A percentile compares a stretch with the other conserved stretches of the same genome.
These are phyloP conservation scores for Dovyalis caffra DNA, from an alignment of 345 rosid genomes.

Conservation along the genomic window DNA sequence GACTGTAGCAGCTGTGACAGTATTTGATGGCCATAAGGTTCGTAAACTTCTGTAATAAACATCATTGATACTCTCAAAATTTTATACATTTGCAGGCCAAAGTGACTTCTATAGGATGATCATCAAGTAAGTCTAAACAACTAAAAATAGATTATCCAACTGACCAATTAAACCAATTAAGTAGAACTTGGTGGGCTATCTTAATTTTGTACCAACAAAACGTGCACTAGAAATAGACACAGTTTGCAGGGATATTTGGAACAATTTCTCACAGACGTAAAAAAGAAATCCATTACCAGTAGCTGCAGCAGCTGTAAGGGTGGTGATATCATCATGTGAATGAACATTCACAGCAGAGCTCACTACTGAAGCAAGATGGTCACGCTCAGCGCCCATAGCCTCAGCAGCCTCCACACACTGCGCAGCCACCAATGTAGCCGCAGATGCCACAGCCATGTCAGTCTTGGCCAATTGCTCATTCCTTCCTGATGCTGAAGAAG, in stretches of 20 bases:
- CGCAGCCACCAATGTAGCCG: constrained; percentile 91
- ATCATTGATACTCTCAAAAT: neutral
- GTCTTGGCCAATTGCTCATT: constrained; percentile 68
- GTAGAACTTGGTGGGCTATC: neutral
- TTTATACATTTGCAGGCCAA: neutral
- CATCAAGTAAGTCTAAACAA: neutral
- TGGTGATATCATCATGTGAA: constrained; percentile 77
- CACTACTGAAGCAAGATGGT: constrained; percentile 70
- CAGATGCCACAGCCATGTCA: constrained; percentile 89
- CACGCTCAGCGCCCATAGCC: constrained; percentile 82
- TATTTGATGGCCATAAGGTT: neutral
- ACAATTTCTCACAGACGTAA: neutral
- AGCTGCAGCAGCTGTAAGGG: constrained; percentile 97
- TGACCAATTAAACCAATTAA: neutral
- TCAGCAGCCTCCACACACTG: constrained; percentile 98
- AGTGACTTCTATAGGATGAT: neutral
- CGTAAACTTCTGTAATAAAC: neutral
- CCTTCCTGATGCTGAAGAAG: constrained; percentile 55
- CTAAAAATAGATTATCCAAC: neutral
- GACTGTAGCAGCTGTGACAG: neutral
- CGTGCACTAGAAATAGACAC: neutral
- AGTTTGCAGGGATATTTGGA: neutral
- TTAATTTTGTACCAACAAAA: neutral
- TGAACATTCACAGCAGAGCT: constrained; percentile 90
- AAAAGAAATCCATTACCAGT: constrained; percentile 48